Evolutionary conservation across 306 rosid species (phyloP).

Genomic region (Cucumis cinereus): DNA sequence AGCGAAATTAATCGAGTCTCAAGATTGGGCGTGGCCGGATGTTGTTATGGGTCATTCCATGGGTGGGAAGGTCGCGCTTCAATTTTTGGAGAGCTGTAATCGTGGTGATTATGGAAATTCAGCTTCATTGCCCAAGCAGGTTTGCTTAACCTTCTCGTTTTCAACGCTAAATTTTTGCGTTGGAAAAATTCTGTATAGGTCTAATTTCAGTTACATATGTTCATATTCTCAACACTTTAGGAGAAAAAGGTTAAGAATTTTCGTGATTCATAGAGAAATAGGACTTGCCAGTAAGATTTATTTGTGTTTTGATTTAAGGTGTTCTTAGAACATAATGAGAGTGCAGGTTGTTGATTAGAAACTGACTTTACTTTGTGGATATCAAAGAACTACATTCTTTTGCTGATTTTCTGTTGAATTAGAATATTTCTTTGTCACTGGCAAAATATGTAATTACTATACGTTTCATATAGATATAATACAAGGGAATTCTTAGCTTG

Average conservation of each 20-base stretch:
- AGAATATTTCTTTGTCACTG: background rate
- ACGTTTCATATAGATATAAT: too few relatives aligned
- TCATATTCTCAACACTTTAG: background rate
- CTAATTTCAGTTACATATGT: background rate
- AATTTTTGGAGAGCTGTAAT: conserved; percentile 48
- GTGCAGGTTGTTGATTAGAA: background rate
- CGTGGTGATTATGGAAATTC: conserved; percentile 56
- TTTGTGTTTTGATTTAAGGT: background rate
- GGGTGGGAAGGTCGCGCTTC: conserved; percentile 90
- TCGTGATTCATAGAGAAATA: background rate
- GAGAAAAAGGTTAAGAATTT: background rate
- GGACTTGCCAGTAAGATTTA: background rate
- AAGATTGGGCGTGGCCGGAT: conserved; percentile 88
- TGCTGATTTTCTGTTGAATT: background rate
- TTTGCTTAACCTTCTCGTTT: conserved; percentile 10
- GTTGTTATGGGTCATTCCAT: conserved; percentile 81
- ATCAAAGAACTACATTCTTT: background rate
- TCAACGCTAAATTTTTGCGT: background rate
- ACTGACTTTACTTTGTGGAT: background rate
- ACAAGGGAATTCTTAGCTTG: background rate
- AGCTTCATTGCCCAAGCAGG: conserved; percentile 64
- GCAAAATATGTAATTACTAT: background rate
- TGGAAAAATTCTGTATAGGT: background rate
- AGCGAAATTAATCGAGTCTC: conserved; percentile 51
- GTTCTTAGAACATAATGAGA: background rate